Base-by-base conservation (phyloP, 306 rosid genomes). In the Morella rubra region DNA sequence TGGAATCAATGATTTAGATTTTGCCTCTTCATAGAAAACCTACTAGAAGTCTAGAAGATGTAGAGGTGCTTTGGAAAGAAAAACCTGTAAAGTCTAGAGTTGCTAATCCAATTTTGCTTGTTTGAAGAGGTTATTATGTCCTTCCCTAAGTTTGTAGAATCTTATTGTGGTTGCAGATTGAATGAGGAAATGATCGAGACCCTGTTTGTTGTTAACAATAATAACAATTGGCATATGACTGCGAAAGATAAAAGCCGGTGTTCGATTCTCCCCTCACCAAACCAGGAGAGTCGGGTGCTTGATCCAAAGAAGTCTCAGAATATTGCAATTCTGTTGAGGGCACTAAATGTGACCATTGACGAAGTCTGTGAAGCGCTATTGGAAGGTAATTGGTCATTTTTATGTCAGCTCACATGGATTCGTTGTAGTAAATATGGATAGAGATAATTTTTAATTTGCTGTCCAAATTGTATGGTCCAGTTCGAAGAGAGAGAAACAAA, bases 221-320 rank as follows among this genome's bases (percentile, higher is more conserved):
- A 66, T 9, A 44, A 19, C n/a, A 66, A 44, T n/a, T 79, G 86
- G 3, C 83, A 66, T 80, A 56, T 81, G 58, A 78, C 82, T 53
- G 68, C 82, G 1, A 92, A 88, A 76, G 93, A 92, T 46, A 72
- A 83, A 45, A 83, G 87, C 47, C 84, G 83, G 7, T 85, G 90
- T 22, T 80, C 76, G 32, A 74, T 83, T 76, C 78, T 89, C 37
- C 69, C 90, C 24, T 74, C 84, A 0, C 60, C 71, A 58, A 77
- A 75, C 69, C 89, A 78, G 54, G 97, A 92, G 83, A 87, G 88
- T 71, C 90, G 93, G 13, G 95, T 91, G 60, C 84, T 94, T 73
- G 97, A 94, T 89, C 98, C 97, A 44, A 94, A 92, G 74, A 94
- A 89, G 92, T 91, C 98, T 10, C 98, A 94, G 81, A 94, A 94